A percentile compares a stretch with the other conserved stretches of the same genome.
Evolutionary conservation across 2,329 filamentous ascomycete species (phyloP).

Genomic region (Apiospora kogelbergensis): DNA sequence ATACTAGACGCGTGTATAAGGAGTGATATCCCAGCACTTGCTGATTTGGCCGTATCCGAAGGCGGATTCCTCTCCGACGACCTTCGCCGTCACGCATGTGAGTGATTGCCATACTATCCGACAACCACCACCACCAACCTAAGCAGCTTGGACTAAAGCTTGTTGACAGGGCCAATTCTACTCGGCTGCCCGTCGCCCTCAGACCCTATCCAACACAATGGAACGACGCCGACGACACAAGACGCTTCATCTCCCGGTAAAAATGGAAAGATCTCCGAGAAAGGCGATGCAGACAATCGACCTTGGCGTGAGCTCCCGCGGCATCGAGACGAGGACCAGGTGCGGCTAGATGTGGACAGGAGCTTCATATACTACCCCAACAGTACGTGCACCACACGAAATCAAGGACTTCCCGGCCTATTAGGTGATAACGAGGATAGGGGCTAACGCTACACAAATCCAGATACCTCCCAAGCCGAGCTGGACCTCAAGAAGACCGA

Average conservation of each 20-base stretch:
- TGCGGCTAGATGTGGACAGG: constrained; percentile 86
- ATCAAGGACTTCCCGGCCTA: neutral
- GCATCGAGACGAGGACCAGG: constrained; percentile 90
- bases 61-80: constrained; percentile 69
- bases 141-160: neutral
- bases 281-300: constrained; percentile 17
- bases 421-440: too few relatives aligned
- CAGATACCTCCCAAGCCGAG: constrained; percentile 69
- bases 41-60: constrained; percentile 57
- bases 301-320: constrained; percentile 63
- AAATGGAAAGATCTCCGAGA: constrained; percentile 14
- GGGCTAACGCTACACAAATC: constrained; percentile 10
- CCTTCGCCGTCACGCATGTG: constrained; percentile 76
- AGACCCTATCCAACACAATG: constrained; percentile 4
- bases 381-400: constrained; percentile 49
- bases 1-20: constrained; percentile 62
- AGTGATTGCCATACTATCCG: constrained; percentile 36
- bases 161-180: constrained; percentile 58
- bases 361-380: constrained; percentile 97
- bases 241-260: neutral
- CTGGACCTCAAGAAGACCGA: constrained; percentile 71
- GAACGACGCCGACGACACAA: neutral
- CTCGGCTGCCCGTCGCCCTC: constrained; percentile 42
- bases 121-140: neutral
- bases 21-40: constrained; percentile 56